Evolutionary conservation across 106 monocot genomes (phyloP), one percentile per base, ranked within the genome.

Genomic region (Gastrodia elata): DNA sequence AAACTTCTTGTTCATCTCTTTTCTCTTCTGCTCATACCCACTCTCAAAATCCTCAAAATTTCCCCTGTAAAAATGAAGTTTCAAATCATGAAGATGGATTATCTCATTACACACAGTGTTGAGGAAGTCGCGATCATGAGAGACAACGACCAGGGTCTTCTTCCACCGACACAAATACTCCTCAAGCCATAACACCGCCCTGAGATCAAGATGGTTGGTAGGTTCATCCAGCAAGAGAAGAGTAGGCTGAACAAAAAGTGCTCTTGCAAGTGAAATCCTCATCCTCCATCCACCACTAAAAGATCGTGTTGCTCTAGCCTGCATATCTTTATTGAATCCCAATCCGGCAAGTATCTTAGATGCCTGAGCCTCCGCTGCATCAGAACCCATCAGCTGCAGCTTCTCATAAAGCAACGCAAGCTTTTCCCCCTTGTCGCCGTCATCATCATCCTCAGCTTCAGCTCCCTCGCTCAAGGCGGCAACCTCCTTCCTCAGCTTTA

Each of bases 231-330:
- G 88, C 43, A 97, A 38, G 38, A 97, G 56, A 39, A 97, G 80
- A 0, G 92, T 97, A 3, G 97, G 97, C 81, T 97, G 97, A 48
- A 97, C 76, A 55, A 97, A 97, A 14, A 97, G 86, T 0, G 97
- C 90, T 18, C 92, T 74, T 0, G 97, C 92, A 4, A 93, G 77
- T 0, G 92, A 97, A 14, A 97, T 97, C 72, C 97, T 84, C 97
- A 97, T 97, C 82, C 92, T 78, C 97, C 97, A 97, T 38, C 97
- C 97, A 20, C 97, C 97, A n/a, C 92, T 93, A 64, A 97, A 97
- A 9, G 97, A 97, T 30, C 65, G 44, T 0, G 97, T 97, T 3
- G 88, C 41, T 18, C 92, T 68, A 6, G 46, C 65, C 79, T 97
- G 97, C 97, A 97, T 97, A 77, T 86, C 83, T 83, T 90, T 90